These are phyloP conservation scores for Orobanche coerulescens DNA, from an alignment of 257 asterid genomes.

Conservation along the genomic window DNA sequence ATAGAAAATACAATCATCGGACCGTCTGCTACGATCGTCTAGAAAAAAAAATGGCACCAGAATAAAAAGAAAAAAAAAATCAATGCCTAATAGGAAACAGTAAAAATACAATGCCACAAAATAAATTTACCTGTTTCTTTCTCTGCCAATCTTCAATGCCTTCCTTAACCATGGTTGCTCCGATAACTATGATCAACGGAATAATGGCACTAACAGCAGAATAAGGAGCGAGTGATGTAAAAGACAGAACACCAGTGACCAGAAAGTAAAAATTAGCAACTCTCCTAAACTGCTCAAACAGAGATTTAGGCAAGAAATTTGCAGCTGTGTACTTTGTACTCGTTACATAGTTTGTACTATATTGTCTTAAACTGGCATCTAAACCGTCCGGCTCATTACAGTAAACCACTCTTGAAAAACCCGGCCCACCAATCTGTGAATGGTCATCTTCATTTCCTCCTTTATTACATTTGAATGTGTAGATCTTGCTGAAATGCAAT, in stretches of 20 bases:
- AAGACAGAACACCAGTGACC: constrained; percentile 60
- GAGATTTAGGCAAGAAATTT: constrained; percentile 73
- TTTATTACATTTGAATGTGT: constrained; percentile 61
- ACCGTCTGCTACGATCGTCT: no score
- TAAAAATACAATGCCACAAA: neutral
- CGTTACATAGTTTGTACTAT: constrained; percentile 61
- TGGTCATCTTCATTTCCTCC: constrained; percentile 44
- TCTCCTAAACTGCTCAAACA: constrained; percentile 94
- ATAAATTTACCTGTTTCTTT: constrained; percentile 53
- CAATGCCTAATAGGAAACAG: neutral
- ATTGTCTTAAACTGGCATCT: constrained; percentile 37
- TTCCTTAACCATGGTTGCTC: constrained; percentile 78
- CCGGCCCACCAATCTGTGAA: constrained; percentile 78
- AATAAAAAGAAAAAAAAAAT: neutral
- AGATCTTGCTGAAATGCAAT: constrained; percentile 71
- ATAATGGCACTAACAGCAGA: constrained; percentile 59
- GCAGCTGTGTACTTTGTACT: constrained; percentile 74
- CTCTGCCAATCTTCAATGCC: constrained; percentile 80
- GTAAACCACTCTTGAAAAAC: constrained; percentile 75
- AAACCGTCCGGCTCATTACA: constrained; percentile 59
- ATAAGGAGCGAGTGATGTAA: constrained; percentile 68
- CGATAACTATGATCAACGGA: constrained; percentile 62
- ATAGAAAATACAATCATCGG: no score
- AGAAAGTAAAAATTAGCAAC: constrained; percentile 88
- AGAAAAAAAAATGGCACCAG: no score